phyloP scores from a whole-genome alignment of 2,329 filamentous ascomycete genomes.

The Rutstroemia sydowiana region DNA sequence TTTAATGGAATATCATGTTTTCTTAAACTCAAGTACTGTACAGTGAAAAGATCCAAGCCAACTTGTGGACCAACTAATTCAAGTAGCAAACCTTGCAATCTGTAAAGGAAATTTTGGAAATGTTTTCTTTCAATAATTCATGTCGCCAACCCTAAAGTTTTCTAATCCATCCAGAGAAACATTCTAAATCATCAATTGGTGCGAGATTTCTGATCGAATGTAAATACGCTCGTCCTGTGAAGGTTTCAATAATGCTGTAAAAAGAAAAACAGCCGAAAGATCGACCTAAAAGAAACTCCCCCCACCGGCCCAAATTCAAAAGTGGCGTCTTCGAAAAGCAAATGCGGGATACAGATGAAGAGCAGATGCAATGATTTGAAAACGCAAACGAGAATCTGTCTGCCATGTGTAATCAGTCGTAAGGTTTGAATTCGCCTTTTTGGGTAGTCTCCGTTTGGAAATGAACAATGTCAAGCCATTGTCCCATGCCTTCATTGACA shows the following conservation, averaged over 20 bases:
- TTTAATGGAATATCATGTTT: too few relatives aligned
- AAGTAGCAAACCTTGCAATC: not conserved
- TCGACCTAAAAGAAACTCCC: too few relatives aligned
- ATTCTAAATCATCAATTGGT: not conserved
- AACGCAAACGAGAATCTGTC: not conserved
- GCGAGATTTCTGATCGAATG: not conserved
- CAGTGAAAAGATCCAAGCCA: too few relatives aligned
- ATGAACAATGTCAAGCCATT: constrained; percentile 22
- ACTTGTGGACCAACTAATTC: not conserved
- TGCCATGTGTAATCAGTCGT: not conserved
- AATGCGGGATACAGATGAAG: not conserved
- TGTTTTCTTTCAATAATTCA: not conserved
- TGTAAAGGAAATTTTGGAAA: too few relatives aligned
- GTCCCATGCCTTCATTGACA: constrained; percentile 3
- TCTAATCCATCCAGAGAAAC: not conserved
- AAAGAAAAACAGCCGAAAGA: not conserved
- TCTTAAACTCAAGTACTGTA: too few relatives aligned
- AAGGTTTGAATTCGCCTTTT: constrained; percentile 20
- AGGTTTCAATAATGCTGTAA: not conserved
- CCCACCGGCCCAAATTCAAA: too few relatives aligned
- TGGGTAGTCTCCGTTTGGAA: constrained; percentile 18
- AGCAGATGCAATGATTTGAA: not conserved
- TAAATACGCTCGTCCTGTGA: not conserved
- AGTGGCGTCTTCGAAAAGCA: not conserved
- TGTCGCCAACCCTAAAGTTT: not conserved